Conservation (phyloP, 352 stramenopile species). For the Pythium vanterpoolii region DNA sequence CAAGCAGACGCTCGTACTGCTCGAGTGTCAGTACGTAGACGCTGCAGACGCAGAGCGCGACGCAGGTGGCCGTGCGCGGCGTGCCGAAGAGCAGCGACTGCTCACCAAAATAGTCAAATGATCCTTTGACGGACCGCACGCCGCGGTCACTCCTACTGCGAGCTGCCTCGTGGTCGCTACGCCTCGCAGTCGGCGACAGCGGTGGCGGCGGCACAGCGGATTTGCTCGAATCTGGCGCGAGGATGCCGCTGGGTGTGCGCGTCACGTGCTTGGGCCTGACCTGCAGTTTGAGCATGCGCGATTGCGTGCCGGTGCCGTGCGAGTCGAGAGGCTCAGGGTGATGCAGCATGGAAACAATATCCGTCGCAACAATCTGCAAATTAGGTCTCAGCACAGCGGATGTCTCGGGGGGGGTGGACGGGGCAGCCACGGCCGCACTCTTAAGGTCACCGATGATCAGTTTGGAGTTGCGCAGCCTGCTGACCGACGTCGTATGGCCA, state of each 20-base stretch:
- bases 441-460: slow-evolving; percentile 13
- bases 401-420: neutral
- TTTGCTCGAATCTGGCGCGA: slow-evolving; percentile 4
- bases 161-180: neutral
- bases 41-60: slow-evolving; percentile 66
- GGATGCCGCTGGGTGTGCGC: slow-evolving; percentile 9
- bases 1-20: slow-evolving; percentile 62
- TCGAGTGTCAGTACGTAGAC: slow-evolving; percentile 63
- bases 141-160: slow-evolving; percentile 1
- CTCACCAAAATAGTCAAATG: slow-evolving; percentile 78
- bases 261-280: slow-evolving; percentile 5
- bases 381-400: neutral
- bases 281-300: slow-evolving; percentile 7
- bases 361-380: too few relatives aligned
- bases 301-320: neutral
- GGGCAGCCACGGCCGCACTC: slow-evolving; percentile 1
- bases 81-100: slow-evolving; percentile 69
- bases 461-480: slow-evolving; percentile 5
- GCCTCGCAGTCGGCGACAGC: neutral
- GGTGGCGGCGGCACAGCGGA: neutral
- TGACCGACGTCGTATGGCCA: neutral
- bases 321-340: neutral
- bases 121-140: slow-evolving; percentile 66
- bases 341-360: too few relatives aligned
- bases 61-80: slow-evolving; percentile 61